Percentiles rank a stretch among this genome's conserved stretches.
Evolutionary conservation across 805 yeast species (phyloP).

Genomic region (Aciculoconidium aculeatum): DNA sequence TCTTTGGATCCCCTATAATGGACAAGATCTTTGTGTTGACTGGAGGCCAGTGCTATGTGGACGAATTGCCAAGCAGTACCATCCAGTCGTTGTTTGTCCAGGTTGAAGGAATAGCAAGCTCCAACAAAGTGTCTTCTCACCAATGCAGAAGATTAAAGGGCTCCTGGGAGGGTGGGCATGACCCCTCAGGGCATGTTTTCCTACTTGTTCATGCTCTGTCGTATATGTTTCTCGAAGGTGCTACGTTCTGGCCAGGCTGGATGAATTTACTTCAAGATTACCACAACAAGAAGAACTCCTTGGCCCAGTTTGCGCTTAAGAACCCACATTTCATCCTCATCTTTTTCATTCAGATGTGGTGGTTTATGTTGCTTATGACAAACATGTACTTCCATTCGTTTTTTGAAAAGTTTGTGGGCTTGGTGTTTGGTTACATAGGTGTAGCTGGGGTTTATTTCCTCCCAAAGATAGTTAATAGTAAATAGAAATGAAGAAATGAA

Average conservation of each 20-base stretch:
- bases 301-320: conserved; percentile 9
- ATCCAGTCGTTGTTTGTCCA: conserved; percentile 5
- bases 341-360: conserved; percentile 49
- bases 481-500: too few relatives aligned
- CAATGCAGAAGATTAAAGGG: conserved; percentile 44
- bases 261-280: conserved; percentile 2
- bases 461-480: conserved; percentile 18
- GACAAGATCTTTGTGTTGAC: conserved; percentile 73
- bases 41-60: conserved; percentile 71
- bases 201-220: conserved; percentile 61
- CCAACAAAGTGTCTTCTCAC: conserved; percentile 26
- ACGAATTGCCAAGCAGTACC: conserved; percentile 1
- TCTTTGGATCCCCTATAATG: conserved; percentile 81
- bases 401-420: conserved; percentile 67
- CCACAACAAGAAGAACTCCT: conserved; percentile 1
- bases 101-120: conserved; percentile 14
- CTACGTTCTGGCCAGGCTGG: conserved; percentile 34
- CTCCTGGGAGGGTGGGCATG: conserved; percentile 83
- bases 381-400: conserved; percentile 79
- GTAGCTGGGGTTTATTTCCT: conserved; percentile 40
- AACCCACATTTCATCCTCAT: conserved; percentile 24
- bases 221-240: conserved; percentile 59
- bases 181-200: conserved; percentile 93
- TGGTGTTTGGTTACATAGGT: conserved; percentile 54
- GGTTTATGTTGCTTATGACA: conserved; percentile 85